Evolutionary conservation across 2,329 filamentous ascomycete genomes (phyloP).

Genomic region (Aspergillus caelatus): DNA sequence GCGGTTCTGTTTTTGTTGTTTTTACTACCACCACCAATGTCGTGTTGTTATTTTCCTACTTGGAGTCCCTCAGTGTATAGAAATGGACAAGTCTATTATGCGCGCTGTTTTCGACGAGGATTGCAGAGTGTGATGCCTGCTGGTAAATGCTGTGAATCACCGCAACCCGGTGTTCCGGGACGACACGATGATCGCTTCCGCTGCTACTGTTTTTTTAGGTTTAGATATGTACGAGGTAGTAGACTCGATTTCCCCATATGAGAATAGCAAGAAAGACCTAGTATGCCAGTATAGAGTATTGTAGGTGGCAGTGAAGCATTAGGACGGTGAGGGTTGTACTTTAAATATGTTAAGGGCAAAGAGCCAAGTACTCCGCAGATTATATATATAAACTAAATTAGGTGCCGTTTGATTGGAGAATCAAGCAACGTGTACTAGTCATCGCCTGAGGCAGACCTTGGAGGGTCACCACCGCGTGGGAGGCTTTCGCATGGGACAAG

Average conservation of each 20-base stretch:
- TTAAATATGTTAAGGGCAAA: not conserved
- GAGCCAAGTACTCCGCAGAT: slow-evolving; percentile 2
- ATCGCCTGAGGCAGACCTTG: slow-evolving; percentile 10
- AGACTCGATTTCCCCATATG: not conserved
- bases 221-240: too few relatives aligned
- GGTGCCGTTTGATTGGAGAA: slow-evolving; percentile 5
- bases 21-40: slow-evolving; percentile 27
- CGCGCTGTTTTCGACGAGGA: not conserved
- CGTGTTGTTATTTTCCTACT: slow-evolving; percentile 28
- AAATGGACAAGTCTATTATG: slow-evolving; percentile 29
- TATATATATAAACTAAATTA: slow-evolving; percentile 12
- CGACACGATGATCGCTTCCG: not conserved
- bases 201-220: not conserved
- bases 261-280: not conserved
- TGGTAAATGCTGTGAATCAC: not conserved
- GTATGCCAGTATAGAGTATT: not conserved
- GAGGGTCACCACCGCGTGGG: not conserved
- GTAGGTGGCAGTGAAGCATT: not conserved
- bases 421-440: not conserved
- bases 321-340: not conserved
- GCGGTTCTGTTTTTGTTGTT: slow-evolving; percentile 27
- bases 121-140: not conserved
- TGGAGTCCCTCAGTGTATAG: slow-evolving; percentile 37
- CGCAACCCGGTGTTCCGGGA: not conserved
- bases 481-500: not conserved